Percentiles rank a stretch among this genome's conserved stretches.
These are phyloP conservation scores for Pseudogymnoascus sp. DNA, from an alignment of 2,329 filamentous ascomycete species.

Conservation along the genomic window DNA sequence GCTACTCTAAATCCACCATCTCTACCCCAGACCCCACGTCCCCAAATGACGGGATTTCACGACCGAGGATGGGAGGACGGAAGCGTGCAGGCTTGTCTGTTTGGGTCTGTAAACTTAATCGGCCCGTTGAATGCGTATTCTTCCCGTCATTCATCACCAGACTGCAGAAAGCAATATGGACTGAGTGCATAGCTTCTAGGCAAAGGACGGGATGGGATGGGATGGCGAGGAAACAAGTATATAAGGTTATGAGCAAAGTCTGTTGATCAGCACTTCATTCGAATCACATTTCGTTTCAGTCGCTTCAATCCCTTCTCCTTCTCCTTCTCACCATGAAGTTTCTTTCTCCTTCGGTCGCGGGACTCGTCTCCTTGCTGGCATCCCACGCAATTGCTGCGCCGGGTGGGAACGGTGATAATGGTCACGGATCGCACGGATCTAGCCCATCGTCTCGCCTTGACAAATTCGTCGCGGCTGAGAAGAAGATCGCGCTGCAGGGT, in stretches of 20 bases:
- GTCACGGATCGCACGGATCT: not conserved
- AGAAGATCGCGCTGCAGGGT: slow-evolving; percentile 41
- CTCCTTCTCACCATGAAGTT: not conserved
- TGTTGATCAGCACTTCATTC: not conserved
- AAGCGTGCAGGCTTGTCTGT: not conserved
- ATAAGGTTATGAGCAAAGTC: not conserved
- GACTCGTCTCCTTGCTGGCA: slow-evolving; percentile 1
- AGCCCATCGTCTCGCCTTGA: slow-evolving; percentile 19
- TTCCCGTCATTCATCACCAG: not conserved
- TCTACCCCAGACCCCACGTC: not conserved
- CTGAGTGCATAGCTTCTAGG: not conserved
- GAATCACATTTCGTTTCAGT: not conserved
- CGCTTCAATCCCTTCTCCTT: not conserved
- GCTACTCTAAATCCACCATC: not conserved
- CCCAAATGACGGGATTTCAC: not conserved
- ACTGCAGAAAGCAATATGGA: not conserved
- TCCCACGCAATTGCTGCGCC: slow-evolving; percentile 13
- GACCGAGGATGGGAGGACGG: not conserved
- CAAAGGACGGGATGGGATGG: not conserved
- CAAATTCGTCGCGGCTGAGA: slow-evolving; percentile 38
- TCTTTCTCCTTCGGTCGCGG: not conserved
- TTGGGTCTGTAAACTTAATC: not conserved
- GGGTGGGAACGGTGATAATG: not conserved
- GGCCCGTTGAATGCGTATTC: not conserved
- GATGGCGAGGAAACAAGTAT: not conserved